Base-by-base conservation (phyloP, 106 monocot species). In the Dioscorea zingiberensis region DNA sequence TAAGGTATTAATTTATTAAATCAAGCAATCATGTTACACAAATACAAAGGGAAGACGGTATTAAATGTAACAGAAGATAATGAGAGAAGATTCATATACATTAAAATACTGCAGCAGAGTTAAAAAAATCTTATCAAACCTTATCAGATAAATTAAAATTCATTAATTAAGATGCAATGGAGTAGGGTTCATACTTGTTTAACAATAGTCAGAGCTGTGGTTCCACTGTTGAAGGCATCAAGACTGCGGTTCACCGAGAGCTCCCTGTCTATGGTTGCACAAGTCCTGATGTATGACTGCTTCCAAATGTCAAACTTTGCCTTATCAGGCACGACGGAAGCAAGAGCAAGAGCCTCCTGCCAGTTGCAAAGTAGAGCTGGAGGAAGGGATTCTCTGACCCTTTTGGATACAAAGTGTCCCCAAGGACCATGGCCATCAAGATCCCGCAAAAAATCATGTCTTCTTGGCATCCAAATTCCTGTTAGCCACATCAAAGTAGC, bases 391-490 rank as follows among this genome's bases (percentile, higher is more conserved):
- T 92, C 70, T 12, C 84, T 45, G 13, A 98, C 86, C 25, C 27
- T 64, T 69, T 86, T 92, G 6, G 97, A 80, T 10, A 98, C 88
- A 55, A 80, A 80, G 64, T 89, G 91, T 14, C 97, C 97, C 97
- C 97, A 98, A 15, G 78, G 49, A 3, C 97, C 97, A 49, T 98
- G 97, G 2, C 97, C 97, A 45, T 98, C 97, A 98, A 98, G 12
- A 98, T 59, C 12, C 97, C 97, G 38, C 92, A 92, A 60, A 88
- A 89, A 9, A 92, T 74, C 71, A 72, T 79, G 72, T 88, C 81
- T 21, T 89, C 80, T 73, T 92, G 88, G 79, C 77, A 80, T 63
- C 97, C 97, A 68, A 79, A 98, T 77, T 83, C 80, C 97, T 98
- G 61, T 13, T 7, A 47, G 28, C 46, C 25, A 51, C 21, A 27